These are phyloP conservation scores for Diplodia mutila DNA, from an alignment of 2,329 filamentous ascomycete genomes.

Conservation along the genomic window DNA sequence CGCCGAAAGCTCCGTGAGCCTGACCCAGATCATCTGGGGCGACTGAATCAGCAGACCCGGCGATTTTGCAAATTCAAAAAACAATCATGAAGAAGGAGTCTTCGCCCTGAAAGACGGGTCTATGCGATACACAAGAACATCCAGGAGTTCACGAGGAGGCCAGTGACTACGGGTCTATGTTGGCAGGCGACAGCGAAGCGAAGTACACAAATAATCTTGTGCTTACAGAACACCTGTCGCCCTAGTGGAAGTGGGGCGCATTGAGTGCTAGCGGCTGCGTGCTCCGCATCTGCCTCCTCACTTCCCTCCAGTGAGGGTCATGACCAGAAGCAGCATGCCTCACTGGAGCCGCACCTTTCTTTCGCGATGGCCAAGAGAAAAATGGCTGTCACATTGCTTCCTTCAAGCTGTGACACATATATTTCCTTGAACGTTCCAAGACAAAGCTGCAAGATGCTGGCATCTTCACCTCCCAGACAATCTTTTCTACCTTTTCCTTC, in stretches of 20 bases:
- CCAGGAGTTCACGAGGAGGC: neutral
- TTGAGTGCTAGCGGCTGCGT: neutral
- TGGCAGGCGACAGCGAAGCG: neutral
- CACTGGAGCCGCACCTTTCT: neutral
- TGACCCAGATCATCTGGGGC: conserved; percentile 19
- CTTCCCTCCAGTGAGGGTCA: neutral
- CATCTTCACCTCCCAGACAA: neutral
- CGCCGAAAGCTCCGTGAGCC: conserved; percentile 12
- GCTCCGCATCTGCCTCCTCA: neutral
- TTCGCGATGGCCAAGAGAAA: neutral
- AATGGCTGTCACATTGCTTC: neutral
- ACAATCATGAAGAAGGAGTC: neutral
- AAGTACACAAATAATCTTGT: too few species aligned
- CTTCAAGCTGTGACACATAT: neutral
- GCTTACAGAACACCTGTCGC: too few species aligned
- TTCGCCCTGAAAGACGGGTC: neutral
- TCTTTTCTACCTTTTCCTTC: neutral
- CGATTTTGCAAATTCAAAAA: neutral
- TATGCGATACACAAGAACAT: neutral
- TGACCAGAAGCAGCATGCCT: neutral
- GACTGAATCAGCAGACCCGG: conserved; percentile 5
- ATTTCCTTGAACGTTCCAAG: neutral
- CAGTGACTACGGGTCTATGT: neutral
- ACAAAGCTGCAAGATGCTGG: neutral
- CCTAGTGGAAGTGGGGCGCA: neutral